Base-by-base conservation (phyloP, 2,329 filamentous ascomycete species). In the Verticillium albo-atrum region DNA sequence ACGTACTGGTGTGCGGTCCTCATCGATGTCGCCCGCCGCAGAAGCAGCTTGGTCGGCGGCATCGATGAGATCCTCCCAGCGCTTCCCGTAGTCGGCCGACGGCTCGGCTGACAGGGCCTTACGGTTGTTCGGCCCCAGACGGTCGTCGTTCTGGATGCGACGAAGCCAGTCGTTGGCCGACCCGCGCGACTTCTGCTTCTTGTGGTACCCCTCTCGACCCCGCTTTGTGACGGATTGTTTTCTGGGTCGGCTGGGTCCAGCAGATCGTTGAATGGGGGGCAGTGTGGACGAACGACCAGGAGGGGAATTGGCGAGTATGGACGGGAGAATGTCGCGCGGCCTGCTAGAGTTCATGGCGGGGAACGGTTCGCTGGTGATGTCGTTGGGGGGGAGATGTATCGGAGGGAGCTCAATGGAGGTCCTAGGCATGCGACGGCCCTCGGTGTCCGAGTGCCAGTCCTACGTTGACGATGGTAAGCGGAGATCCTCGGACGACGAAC, bases 31-130 rank as follows among this genome's bases (percentile, higher is more conserved):
- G 76, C 96, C 93, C 3, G 92, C 96, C 28, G 93, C 92, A 62
- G 92, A 97, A 32, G 94, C 92, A 58, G 83, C 76, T 58, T 78
- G 75, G 61, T 77, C 75, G 37, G 91, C 94, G 57, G 94, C 94
- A 74, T 97, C 93, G 65, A 98, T 96, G 62, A 98, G 82, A 74
- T 98, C 94, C 74, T 97, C 92, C 95, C 94, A 98, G 68, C 94
- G 84, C 77, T 95, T 96, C 65, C 91, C 92, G 75, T 90, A 90
- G 61, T 90, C 89, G 23, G 85, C 87, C 59, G 89, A 85, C 26
- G 93, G 92, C 74, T 97, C 94, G 50, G 91, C 91, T 17, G 92
- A 96, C 65, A 90, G 84, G 59, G 92, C 91, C 75, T 97, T 96
- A 63, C 91, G 85, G 68, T 91, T 87, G 67, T 89, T 87, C 60